phyloP scores from a whole-genome alignment of 2,329 filamentous ascomycete genomes.

The Arthrobotrys conoides region DNA sequence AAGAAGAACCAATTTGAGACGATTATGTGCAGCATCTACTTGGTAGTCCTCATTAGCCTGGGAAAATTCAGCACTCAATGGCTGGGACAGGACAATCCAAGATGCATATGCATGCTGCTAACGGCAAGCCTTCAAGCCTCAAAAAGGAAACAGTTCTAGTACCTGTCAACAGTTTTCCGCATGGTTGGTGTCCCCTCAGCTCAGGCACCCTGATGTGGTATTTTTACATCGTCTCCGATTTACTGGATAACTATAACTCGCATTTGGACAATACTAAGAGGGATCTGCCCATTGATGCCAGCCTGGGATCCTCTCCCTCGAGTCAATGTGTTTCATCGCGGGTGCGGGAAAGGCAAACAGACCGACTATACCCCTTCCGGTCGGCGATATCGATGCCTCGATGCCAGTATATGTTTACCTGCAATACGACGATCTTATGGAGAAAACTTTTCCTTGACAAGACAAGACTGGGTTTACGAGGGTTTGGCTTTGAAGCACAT shows the following conservation, averaged over 20 bases:
- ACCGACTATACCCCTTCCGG: constrained; percentile 48
- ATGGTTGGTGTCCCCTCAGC: constrained; percentile 4
- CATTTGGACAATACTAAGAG: constrained; percentile 59
- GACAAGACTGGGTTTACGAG: constrained; percentile 45
- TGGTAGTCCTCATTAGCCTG: constrained; percentile 41
- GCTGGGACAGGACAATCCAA: constrained; percentile 50
- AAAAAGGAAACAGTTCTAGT: constrained; percentile 44
- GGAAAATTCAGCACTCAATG: constrained; percentile 41
- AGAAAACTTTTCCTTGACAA: constrained; percentile 41
- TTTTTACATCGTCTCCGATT: constrained; percentile 57
- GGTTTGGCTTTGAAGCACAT: constrained; percentile 4
- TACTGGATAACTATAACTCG: constrained; percentile 51
- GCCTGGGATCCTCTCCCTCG: constrained; percentile 38
- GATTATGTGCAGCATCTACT: constrained; percentile 42
- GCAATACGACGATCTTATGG: constrained; percentile 56
- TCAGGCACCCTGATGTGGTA: constrained; percentile 23
- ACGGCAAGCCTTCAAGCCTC: constrained; percentile 43
- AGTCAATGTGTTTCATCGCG: constrained; percentile 44
- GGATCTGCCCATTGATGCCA: constrained; percentile 42
- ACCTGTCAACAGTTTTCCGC: constrained; percentile 46
- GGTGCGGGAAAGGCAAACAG: constrained; percentile 35
- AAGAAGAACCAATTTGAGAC: constrained; percentile 48
- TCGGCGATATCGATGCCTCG: constrained; percentile 51
- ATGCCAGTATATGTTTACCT: constrained; percentile 36
- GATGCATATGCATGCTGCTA: constrained; percentile 56